These are phyloP conservation scores for Cryptosporidium andersoni DNA, from an alignment of 169 alveolate species.

Conservation along the genomic window DNA sequence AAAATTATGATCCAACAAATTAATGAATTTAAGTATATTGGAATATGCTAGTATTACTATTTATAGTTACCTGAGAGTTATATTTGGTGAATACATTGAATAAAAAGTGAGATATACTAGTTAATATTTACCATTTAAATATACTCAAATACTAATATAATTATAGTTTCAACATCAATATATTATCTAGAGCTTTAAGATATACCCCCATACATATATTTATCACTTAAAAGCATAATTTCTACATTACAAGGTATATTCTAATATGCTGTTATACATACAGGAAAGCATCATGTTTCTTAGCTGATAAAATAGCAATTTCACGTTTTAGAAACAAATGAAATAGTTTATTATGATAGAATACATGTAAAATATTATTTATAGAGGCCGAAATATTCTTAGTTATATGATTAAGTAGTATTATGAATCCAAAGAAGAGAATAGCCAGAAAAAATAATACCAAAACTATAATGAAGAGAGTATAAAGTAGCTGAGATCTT, in stretches of 20 bases:
- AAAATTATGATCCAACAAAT: too few species aligned
- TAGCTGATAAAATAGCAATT: constrained; percentile 53
- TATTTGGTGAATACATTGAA: too few species aligned
- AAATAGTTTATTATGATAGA: constrained; percentile 54
- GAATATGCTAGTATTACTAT: too few species aligned
- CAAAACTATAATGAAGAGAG: constrained; percentile 6
- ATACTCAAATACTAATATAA: too few species aligned
- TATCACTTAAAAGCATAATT: too few species aligned
- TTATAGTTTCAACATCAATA: not conserved
- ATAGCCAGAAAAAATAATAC: constrained; percentile 1
- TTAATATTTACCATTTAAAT: too few species aligned
- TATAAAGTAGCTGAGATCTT: constrained; percentile 49
- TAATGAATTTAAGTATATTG: too few species aligned
- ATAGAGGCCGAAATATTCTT: constrained; percentile 58
- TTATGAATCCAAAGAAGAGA: constrained; percentile 5
- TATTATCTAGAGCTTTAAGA: not conserved
- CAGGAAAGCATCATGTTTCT: constrained; percentile 55
- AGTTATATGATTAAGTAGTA: constrained; percentile 29
- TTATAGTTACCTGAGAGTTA: too few species aligned
- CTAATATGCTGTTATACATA: not conserved
- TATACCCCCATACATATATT: too few species aligned
- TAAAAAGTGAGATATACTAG: too few species aligned
- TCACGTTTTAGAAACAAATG: constrained; percentile 48
- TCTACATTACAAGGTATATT: not conserved
- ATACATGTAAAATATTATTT: constrained; percentile 43